Percentiles rank a stretch among this genome's conserved stretches.
Evolutionary conservation across 164 flowering plant genomes (phyloP).

Genomic region (Platanus orientalis): DNA sequence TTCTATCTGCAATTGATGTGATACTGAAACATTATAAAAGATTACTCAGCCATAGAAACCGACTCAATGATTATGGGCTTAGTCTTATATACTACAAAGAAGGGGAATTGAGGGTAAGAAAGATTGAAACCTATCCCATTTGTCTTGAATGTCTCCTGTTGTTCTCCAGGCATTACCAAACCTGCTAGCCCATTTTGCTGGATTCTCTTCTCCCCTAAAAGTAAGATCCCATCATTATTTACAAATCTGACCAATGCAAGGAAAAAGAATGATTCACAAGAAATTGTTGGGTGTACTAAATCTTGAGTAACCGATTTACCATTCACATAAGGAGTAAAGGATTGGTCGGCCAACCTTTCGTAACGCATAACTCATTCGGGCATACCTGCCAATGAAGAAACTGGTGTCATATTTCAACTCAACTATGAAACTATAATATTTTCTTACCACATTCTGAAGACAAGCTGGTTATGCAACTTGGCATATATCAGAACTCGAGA

Average conservation of each 20-base stretch:
- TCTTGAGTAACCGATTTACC: no score
- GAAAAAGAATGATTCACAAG: no score
- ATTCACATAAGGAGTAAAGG: constrained; percentile 44
- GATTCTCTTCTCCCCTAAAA: constrained; percentile 43
- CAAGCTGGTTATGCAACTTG: no score
- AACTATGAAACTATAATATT: no score
- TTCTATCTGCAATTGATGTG: constrained; percentile 39
- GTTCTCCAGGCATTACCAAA: constrained; percentile 51
- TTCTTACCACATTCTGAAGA: no score
- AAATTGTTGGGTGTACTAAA: no score
- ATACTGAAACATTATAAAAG: constrained; percentile 29
- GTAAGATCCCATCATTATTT: neutral
- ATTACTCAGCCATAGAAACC: neutral
- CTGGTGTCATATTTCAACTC: neutral
- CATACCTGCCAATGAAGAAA: constrained; percentile 21
- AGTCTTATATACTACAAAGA: neutral
- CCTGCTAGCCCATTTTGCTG: constrained; percentile 42
- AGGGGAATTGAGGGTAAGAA: neutral
- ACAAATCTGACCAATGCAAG: no score
- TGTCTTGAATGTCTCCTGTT: constrained; percentile 46
- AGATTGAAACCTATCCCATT: constrained; percentile 36
- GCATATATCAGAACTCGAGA: no score
- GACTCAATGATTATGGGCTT: neutral
- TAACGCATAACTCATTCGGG: constrained; percentile 39
- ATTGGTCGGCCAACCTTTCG: constrained; percentile 33